Conservation (phyloP, 129 eudicot species). For the Silybum marianum region DNA sequence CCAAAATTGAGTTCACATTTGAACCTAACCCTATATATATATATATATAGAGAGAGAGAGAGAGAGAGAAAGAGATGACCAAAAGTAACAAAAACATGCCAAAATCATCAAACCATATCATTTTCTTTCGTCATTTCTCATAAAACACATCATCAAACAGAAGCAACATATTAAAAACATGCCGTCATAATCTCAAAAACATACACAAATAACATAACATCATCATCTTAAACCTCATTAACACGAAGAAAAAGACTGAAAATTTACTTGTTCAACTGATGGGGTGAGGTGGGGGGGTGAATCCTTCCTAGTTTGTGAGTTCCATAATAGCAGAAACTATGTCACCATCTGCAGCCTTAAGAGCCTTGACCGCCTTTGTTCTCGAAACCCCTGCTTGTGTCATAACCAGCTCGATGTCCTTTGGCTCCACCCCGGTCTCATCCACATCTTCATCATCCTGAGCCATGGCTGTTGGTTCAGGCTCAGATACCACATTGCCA, state of each 20-base stretch:
- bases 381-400: constrained; percentile 28
- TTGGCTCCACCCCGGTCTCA: constrained; percentile 26
- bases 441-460: constrained; percentile 30
- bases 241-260: not conserved
- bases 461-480: constrained; percentile 9
- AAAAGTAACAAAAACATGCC: not conserved
- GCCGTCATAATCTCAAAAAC: constrained; percentile 14
- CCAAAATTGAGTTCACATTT: no score
- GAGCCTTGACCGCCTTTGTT: constrained; percentile 32
- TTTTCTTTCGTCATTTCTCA: not conserved
- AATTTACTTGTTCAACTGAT: not conserved
- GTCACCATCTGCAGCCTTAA: constrained; percentile 31
- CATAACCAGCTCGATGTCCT: constrained; percentile 32
- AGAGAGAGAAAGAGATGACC: not conserved
- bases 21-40: no score
- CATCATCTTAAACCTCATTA: not conserved
- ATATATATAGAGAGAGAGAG: no score
- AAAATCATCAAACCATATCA: constrained; percentile 1
- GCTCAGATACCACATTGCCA: constrained; percentile 4
- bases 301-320: constrained; percentile 23
- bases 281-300: not conserved
- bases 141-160: constrained; percentile 5
- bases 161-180: constrained; percentile 8
- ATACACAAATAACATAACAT: constrained; percentile 20
- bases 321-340: constrained; percentile 34